Conservation (phyloP, 306 rosid species). For the Gillenia trifoliata region DNA sequence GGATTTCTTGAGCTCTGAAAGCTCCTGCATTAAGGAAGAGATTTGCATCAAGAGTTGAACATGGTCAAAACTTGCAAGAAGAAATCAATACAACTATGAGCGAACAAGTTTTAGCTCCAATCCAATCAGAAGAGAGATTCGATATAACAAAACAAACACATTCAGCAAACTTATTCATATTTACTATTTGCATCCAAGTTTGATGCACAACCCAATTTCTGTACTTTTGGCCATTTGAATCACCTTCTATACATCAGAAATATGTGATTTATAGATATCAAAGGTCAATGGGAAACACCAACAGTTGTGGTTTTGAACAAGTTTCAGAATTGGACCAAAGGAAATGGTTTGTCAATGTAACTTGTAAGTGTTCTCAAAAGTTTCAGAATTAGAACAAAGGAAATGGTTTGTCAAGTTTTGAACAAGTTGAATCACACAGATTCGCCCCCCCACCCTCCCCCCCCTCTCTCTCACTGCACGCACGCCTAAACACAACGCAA, state of each 20-base stretch:
- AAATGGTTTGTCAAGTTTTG: neutral
- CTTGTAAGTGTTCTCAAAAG: neutral
- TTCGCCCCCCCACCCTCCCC: neutral
- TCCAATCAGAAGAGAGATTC: neutral
- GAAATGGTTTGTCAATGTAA: neutral
- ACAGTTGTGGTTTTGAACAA: neutral
- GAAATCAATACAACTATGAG: neutral
- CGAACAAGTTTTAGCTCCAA: neutral
- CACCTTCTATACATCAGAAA: neutral
- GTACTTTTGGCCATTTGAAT: neutral
- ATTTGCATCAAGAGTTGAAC: constrained; percentile 13
- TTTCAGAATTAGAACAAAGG: neutral
- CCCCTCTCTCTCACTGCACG: neutral
- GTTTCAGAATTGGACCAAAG: neutral
- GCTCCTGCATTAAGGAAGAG: constrained; percentile 57
- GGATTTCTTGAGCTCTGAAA: constrained; percentile 83
- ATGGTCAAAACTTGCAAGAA: constrained; percentile 9
- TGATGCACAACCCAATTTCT: neutral
- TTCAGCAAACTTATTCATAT: neutral
- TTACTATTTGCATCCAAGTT: neutral
- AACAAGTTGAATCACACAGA: neutral
- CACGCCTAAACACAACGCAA: too few species aligned
- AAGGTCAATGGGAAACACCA: neutral
- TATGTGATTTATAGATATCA: neutral
- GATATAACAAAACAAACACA: neutral